Percentiles rank a stretch among this genome's conserved stretches.
Conservation (phyloP, 2,329 filamentous ascomycete genomes). For the Lachnellula cervina region DNA sequence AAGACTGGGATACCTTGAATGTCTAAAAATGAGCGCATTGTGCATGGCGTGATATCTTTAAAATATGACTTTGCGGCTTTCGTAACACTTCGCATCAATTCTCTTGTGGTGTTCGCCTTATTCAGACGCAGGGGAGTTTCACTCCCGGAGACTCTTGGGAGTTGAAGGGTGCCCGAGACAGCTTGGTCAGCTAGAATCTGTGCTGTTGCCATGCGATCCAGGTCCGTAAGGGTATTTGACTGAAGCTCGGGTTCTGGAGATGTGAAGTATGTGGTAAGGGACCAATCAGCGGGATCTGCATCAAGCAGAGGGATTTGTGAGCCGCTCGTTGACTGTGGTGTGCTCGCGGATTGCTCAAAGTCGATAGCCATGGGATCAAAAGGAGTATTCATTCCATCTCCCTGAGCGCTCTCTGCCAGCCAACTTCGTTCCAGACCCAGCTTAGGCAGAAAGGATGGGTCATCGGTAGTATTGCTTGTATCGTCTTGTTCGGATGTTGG, state of each 20-base stretch:
- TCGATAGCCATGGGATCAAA: constrained; percentile 29
- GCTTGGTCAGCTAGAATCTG: constrained; percentile 70
- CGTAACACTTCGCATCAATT: constrained; percentile 41
- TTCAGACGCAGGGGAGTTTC: constrained; percentile 5
- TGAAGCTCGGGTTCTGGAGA: constrained; percentile 48
- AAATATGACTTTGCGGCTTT: constrained; percentile 42
- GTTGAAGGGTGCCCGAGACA: constrained; percentile 44
- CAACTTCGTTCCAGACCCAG: constrained; percentile 31
- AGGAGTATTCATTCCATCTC: constrained; percentile 29
- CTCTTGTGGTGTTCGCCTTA: constrained; percentile 22
- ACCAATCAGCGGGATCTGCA: constrained; percentile 31
- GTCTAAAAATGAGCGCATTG: constrained; percentile 48
- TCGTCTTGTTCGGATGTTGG: constrained; percentile 53
- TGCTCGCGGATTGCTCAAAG: constrained; percentile 22
- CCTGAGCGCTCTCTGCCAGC: constrained; percentile 20
- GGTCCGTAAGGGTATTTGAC: constrained; percentile 38
- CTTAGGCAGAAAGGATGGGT: constrained; percentile 46
- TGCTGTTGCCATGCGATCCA: constrained; percentile 61
- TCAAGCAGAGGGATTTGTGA: constrained; percentile 28
- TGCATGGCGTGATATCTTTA: constrained; percentile 37
- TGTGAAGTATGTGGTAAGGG: constrained; percentile 52
- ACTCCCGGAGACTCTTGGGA: constrained; percentile 12
- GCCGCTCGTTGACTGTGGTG: constrained; percentile 23
- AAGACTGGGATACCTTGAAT: constrained; percentile 52
- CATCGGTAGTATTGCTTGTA: constrained; percentile 46